A percentile compares a stretch with the other conserved stretches of the same genome.
phyloP scores from a whole-genome alignment of 768 basidiomycete genomes.

The Obba rivulosa region DNA sequence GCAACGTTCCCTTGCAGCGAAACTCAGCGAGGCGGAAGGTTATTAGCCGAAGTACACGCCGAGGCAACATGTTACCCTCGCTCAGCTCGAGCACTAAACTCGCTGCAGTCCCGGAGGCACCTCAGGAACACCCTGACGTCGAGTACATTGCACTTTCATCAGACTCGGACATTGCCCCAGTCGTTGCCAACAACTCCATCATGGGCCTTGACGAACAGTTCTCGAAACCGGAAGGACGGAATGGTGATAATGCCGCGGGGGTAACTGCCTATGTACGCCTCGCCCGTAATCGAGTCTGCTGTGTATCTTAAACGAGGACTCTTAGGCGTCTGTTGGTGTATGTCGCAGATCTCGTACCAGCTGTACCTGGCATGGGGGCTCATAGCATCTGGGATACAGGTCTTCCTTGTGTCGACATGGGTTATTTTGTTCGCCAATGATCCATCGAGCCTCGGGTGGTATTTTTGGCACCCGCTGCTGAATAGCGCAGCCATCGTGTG shows the following conservation, averaged over 20 bases:
- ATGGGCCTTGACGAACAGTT: slow-evolving; percentile 15
- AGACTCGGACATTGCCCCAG: not conserved
- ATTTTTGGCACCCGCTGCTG: slow-evolving; percentile 37
- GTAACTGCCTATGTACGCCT: slow-evolving; percentile 32
- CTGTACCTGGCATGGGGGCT: not conserved
- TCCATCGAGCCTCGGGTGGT: slow-evolving; percentile 27
- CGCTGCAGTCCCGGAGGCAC: not conserved
- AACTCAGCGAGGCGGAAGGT: too few species aligned
- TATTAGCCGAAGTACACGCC: not conserved
- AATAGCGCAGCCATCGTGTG: slow-evolving; percentile 27
- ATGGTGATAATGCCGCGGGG: slow-evolving; percentile 31
- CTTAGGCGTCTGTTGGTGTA: slow-evolving; percentile 3
- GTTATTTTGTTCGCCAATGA: slow-evolving; percentile 18
- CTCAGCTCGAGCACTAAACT: not conserved
- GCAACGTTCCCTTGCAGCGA: not conserved
- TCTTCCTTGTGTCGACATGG: slow-evolving; percentile 23
- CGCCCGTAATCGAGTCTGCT: not conserved
- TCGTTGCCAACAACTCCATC: not conserved
- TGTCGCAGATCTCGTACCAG: not conserved
- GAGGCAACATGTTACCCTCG: not conserved
- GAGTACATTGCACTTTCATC: slow-evolving; percentile 10
- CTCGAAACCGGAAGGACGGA: slow-evolving; percentile 32
- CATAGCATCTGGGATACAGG: slow-evolving; percentile 8
- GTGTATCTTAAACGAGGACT: not conserved
- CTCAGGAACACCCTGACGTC: not conserved